Evolutionary conservation across 331 rosid species (phyloP).

Genomic region (Pyracantha coccinea): DNA sequence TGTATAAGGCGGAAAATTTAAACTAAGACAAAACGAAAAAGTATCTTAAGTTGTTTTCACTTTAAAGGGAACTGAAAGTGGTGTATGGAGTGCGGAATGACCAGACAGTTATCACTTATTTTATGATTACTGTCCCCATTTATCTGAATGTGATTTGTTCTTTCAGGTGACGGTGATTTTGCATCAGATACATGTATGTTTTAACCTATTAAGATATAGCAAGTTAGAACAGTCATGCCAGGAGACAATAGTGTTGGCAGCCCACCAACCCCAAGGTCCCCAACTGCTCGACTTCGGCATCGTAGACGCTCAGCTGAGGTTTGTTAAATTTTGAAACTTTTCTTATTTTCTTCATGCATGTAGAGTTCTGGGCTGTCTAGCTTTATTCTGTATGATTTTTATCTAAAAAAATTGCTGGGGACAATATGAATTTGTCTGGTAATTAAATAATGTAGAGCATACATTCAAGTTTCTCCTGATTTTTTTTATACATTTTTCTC

Average conservation of each 20-base stretch:
- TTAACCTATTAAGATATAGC: constrained; percentile 23
- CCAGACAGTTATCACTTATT: not conserved
- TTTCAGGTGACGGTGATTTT: constrained; percentile 36
- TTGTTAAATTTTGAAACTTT: constrained; percentile 9
- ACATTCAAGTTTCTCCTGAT: not conserved
- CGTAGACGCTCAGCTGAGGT: constrained; percentile 96
- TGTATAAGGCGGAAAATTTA: too few relatives aligned
- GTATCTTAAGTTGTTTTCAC: too few relatives aligned
- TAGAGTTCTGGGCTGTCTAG: not conserved
- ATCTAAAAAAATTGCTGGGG: not conserved
- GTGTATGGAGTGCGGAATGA: not conserved
- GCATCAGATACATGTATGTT: constrained; percentile 20
- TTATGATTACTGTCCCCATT: not conserved
- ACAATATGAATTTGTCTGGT: constrained; percentile 6
- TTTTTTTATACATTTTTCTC: not conserved
- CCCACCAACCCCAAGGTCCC: constrained; percentile 31
- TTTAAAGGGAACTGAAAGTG: too few relatives aligned
- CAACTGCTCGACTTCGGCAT: constrained; percentile 53
- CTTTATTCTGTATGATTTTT: not conserved
- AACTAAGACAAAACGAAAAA: too few relatives aligned
- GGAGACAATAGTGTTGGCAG: constrained; percentile 37
- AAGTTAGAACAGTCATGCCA: constrained; percentile 53
- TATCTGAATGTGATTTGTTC: not conserved
- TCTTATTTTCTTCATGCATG: not conserved
- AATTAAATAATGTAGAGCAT: not conserved